phyloP scores from a whole-genome alignment of 2,329 filamentous ascomycete species.

The Cladophialophora bantiana region DNA sequence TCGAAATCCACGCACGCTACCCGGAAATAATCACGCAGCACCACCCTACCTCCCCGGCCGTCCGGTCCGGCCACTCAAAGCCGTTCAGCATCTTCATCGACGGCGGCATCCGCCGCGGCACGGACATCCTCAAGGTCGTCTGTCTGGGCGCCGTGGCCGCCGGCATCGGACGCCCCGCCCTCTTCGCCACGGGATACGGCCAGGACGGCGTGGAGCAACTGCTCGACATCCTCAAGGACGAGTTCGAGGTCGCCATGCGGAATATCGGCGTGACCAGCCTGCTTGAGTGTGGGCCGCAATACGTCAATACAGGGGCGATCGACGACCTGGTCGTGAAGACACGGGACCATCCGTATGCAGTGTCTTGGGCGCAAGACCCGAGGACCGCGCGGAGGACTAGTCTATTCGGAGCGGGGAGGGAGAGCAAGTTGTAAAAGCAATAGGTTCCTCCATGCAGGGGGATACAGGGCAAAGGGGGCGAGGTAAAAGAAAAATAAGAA shows the following conservation, averaged over 20 bases:
- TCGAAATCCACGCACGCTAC: slow-evolving; percentile 60
- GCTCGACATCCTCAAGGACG: slow-evolving; percentile 59
- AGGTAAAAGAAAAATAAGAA: too few relatives aligned
- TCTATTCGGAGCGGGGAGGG: slow-evolving; percentile 17
- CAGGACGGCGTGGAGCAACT: slow-evolving; percentile 63
- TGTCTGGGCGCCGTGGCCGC: slow-evolving; percentile 62
- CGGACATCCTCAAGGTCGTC: slow-evolving; percentile 63
- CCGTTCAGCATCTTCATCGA: slow-evolving; percentile 58
- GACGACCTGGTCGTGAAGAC: slow-evolving; percentile 57
- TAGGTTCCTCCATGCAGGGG: too few relatives aligned
- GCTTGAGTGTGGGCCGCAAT: slow-evolving; percentile 52
- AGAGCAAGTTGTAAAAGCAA: slow-evolving; percentile 23
- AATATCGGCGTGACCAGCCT: slow-evolving; percentile 56
- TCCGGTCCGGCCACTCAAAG: slow-evolving; percentile 29
- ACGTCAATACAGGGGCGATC: slow-evolving; percentile 58
- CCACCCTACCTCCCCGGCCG: slow-evolving; percentile 33
- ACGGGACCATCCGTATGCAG: slow-evolving; percentile 52
- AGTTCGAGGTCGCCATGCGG: slow-evolving; percentile 58
- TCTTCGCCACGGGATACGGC: slow-evolving; percentile 62
- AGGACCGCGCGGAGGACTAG: not conserved
- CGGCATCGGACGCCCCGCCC: slow-evolving; percentile 60
- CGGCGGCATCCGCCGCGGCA: slow-evolving; percentile 60
- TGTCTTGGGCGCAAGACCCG: slow-evolving; percentile 34
- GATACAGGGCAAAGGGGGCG: too few relatives aligned
- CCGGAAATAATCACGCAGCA: slow-evolving; percentile 58